Conservation (phyloP, 805 yeast genomes). For the Sporopachydermia lactativora region DNA sequence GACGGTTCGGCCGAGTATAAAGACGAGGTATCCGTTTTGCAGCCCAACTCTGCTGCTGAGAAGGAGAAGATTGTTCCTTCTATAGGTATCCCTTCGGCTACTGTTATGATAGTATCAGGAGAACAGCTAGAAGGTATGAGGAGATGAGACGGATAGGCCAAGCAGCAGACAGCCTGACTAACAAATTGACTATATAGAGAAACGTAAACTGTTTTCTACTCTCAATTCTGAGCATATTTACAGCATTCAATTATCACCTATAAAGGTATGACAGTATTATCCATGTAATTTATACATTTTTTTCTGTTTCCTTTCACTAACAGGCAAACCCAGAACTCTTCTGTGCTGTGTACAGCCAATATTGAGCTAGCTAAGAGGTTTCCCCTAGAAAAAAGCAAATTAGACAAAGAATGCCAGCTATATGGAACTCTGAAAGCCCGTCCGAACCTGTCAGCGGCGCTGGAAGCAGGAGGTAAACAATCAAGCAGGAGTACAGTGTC, state of each 20-base stretch:
- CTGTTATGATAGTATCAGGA: neutral
- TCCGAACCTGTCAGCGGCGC: conserved; percentile 2
- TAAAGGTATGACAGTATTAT: too few relatives aligned
- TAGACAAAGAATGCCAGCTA: conserved; percentile 3
- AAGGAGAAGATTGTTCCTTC: neutral
- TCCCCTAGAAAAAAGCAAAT: neutral
- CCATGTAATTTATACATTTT: conserved; percentile 6
- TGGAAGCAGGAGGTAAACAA: neutral
- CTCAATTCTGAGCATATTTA: conserved; percentile 26
- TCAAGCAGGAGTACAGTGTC: neutral
- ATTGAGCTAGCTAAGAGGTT: conserved; percentile 3
- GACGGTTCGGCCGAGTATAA: neutral
- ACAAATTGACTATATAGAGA: conserved; percentile 14
- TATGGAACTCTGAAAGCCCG: conserved; percentile 13
- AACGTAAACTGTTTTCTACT: conserved; percentile 17
- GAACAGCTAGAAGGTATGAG: neutral
- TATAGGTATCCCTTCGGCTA: conserved; percentile 14
- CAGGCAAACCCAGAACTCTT: neutral
- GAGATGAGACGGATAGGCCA: neutral
- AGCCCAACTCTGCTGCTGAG: conserved; percentile 10
- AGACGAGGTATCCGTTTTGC: conserved; percentile 5
- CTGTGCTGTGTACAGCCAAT: conserved; percentile 6
- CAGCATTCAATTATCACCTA: conserved; percentile 17
- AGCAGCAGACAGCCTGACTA: neutral
- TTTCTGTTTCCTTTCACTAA: neutral